Evolutionary conservation across 805 yeast species (phyloP), one percentile per base, ranked within the genome.

Genomic region (Wickerhamomyces subpelliculosus): DNA sequence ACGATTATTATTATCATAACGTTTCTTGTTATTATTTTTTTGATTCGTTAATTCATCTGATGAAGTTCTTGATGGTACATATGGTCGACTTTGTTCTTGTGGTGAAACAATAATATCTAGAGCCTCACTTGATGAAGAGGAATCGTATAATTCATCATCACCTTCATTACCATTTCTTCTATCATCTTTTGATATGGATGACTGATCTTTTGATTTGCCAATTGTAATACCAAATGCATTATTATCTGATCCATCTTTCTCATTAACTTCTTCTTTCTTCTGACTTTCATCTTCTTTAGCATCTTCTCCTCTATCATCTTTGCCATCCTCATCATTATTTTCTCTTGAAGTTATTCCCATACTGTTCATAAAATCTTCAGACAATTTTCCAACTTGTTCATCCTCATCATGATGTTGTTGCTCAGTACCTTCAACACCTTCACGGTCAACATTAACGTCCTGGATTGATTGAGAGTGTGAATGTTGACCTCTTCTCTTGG

Each of bases 401-500:
- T 29, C 13, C 33, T 24, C 38, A 33, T 30, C 35, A 32, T 2
- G 32, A 4, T 8, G 28, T 36, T 27, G 27, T 16, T 30, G 9
- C n/a, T n/a, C n/a, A n/a, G 37, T 21, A 24, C 14, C 14, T 24
- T 25, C 23, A 21, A 28, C 11, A 9, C 14, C 30, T n/a, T 35
- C n/a, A 16, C n/a, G n/a, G n/a, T n/a, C n/a, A n/a, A n/a, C n/a
- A n/a, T n/a, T n/a, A 32, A 34, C 34, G 26, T 36, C 8, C 20
- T 18, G 8, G 17, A 30, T 8, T 31, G 37, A 26, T 17, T 33
- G 10, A n/a, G 8, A 25, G 12, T 24, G 18, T 46, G 38, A 47
- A 57, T 39, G 42, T 49, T 45, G 36, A 39, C 54, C 51, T 45
- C n/a, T n/a, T n/a, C n/a, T n/a, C n/a, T n/a, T n/a, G n/a, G n/a